Evolutionary conservation across 192 early-diverging fungal species (phyloP), one percentile per base, ranked within the genome.

Genomic region (Mortierella claussenii): DNA sequence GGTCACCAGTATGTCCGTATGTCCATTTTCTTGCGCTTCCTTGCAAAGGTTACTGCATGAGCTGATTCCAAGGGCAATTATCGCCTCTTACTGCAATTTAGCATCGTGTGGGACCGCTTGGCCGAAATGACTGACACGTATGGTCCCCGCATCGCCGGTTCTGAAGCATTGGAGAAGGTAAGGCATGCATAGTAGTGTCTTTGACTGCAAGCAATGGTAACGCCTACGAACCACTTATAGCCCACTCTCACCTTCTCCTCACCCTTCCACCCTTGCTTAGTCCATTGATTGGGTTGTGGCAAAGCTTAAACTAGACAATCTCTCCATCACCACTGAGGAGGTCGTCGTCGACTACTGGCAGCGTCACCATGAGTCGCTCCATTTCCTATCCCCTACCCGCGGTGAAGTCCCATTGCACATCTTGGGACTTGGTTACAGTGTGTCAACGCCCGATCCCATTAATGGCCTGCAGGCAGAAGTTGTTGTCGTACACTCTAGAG

Each of bases 111-210:
- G 87, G 84, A 86, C 51, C 68, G 83, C 31, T 68, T 87, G 79
- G 86, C 84, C 0, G 86, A 87, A 62, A 87, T 87, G 86, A 88
- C 86, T 2, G 86, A 88, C 27, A 59, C 84, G 55, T 86, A 78
- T 64, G 86, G 86, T 10, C 62, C 82, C 68, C 84, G 86, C 30
- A 82, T 88, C 61, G 84, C 81, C 11, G 81, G 59, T 48, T 83
- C 82, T 55, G 50, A 58, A 7, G 78, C 71, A 0, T 82, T 86
- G 44, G 80, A 84, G 60, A 83, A 56, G 48, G 84, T 81, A 59
- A 23, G 30, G n/a, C 15, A 43, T 26, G 37, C 47, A 23, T n/a
- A n/a, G n/a, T n/a, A n/a, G n/a, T n/a, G n/a, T n/a, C n/a, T 32
- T 31, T 53, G 24, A 30, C 30, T 17, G 13, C 7, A 7, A 40